Evolutionary conservation across 495 filamentous ascomycete genomes (phyloP).

Genomic region (Paragyromitra xinjiangensis): DNA sequence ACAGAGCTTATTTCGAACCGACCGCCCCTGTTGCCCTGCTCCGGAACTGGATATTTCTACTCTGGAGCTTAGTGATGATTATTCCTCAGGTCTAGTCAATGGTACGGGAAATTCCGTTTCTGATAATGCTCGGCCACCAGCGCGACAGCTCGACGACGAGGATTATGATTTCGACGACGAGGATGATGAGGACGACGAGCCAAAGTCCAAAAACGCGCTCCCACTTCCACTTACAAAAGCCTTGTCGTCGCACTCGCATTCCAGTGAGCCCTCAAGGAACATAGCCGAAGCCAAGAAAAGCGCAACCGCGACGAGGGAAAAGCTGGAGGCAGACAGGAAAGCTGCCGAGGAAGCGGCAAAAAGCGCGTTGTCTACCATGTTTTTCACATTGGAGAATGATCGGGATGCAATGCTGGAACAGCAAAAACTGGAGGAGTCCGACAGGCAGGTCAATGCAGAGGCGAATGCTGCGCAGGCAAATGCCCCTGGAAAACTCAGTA

Average conservation of each 20-base stretch:
- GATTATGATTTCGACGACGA: conserved; percentile 88
- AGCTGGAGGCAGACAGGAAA: conserved; percentile 91
- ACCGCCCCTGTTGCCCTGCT: conserved; percentile 54
- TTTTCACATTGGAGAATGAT: conserved; percentile 95
- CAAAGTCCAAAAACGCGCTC: conserved; percentile 59
- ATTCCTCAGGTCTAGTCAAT: conserved; percentile 59
- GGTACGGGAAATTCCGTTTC: conserved; percentile 47
- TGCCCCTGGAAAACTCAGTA: conserved; percentile 78
- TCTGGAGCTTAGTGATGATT: conserved; percentile 81
- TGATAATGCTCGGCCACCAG: conserved; percentile 53
- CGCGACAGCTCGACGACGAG: conserved; percentile 71
- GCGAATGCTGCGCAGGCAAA: conserved; percentile 64
- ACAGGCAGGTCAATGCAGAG: conserved; percentile 94
- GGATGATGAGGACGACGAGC: conserved; percentile 78
- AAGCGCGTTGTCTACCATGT: conserved; percentile 86
- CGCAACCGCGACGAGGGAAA: conserved; percentile 72
- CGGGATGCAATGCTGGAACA: conserved; percentile 96
- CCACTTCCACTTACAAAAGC: conserved; percentile 58
- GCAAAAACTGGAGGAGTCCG: conserved; percentile 93
- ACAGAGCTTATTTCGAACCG: conserved; percentile 53
- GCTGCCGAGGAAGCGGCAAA: conserved; percentile 90
- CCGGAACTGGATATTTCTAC: conserved; percentile 60
- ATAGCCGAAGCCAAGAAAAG: conserved; percentile 63
- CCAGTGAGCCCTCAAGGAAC: conserved; percentile 61
- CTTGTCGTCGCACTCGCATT: conserved; percentile 49